Conservation (phyloP, 805 yeast genomes). For the Starmerella tilneyi region DNA sequence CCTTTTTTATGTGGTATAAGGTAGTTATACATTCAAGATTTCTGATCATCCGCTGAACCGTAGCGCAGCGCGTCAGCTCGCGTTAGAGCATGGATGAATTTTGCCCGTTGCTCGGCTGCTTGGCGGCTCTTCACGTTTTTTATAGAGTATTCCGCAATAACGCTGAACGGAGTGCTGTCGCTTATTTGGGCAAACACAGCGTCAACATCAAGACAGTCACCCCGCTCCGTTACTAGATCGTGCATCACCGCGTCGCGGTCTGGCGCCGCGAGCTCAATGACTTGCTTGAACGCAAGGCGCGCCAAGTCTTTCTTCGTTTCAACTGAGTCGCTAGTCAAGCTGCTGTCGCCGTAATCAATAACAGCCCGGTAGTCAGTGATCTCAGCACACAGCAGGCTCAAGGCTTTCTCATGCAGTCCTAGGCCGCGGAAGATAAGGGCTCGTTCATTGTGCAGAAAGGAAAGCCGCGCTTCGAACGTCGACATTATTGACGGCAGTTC, state of each 20-base stretch:
- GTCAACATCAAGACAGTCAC: neutral
- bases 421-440: constrained; percentile 29
- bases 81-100: neutral
- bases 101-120: neutral
- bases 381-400: constrained; percentile 27
- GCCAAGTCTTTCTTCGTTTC: constrained; percentile 9
- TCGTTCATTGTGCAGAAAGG: constrained; percentile 29
- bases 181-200: constrained; percentile 5
- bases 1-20: neutral
- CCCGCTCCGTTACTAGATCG: constrained; percentile 8
- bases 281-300: constrained; percentile 4
- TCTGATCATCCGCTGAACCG: neutral
- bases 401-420: constrained; percentile 30
- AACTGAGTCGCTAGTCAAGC: neutral
- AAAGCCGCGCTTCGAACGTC: constrained; percentile 25
- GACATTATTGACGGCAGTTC: constrained; percentile 9
- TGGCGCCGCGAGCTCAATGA: neutral
- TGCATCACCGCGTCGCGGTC: constrained; percentile 3
- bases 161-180: constrained; percentile 9
- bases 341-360: constrained; percentile 23
- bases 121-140: neutral
- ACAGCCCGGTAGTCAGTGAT: constrained; percentile 32
- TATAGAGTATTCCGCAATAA: constrained; percentile 3
- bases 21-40: neutral
- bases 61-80: neutral